Percentiles rank a stretch among this genome's conserved stretches.
These are phyloP conservation scores for Punica granatum DNA, from an alignment of 345 rosid genomes.

Conservation along the genomic window DNA sequence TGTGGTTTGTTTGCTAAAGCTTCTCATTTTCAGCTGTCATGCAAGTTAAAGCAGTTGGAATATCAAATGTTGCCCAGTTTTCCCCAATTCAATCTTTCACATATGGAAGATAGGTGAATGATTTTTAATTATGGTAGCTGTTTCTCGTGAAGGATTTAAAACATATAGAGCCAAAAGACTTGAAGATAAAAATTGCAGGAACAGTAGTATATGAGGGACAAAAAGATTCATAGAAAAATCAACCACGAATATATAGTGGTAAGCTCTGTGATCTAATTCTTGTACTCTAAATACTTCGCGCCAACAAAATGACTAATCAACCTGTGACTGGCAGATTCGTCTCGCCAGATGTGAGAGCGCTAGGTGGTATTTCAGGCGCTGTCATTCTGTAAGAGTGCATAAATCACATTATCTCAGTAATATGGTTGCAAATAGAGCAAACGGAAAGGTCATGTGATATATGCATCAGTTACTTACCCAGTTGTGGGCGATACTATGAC, in stretches of 20 bases:
- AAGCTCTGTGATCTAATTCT: neutral
- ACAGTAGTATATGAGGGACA: too few species aligned
- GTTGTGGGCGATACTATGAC: conserved; percentile 82
- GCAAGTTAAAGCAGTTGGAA: too few species aligned
- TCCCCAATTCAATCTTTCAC: too few species aligned
- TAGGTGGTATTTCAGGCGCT: conserved; percentile 63
- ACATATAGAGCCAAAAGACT: too few species aligned
- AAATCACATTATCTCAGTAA: neutral
- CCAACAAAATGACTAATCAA: neutral
- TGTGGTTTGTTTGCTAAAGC: too few species aligned
- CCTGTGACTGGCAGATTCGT: conserved; percentile 64
- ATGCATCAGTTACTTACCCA: conserved; percentile 33
- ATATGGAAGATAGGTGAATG: too few species aligned
- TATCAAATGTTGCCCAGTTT: too few species aligned
- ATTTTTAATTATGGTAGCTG: too few species aligned
- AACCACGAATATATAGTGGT: neutral
- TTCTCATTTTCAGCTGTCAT: too few species aligned
- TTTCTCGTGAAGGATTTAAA: too few species aligned
- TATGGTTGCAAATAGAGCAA: neutral
- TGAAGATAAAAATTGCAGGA: too few species aligned
- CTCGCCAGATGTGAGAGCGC: conserved; percentile 66
- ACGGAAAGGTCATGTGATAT: neutral
- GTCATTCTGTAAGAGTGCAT: conserved; percentile 50
- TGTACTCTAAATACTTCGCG: neutral
- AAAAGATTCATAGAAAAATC: neutral